A percentile compares a stretch with the other conserved stretches of the same genome.
Evolutionary conservation across 768 basidiomycete species (phyloP).

Genomic region (Rhodotorula babjevae): DNA sequence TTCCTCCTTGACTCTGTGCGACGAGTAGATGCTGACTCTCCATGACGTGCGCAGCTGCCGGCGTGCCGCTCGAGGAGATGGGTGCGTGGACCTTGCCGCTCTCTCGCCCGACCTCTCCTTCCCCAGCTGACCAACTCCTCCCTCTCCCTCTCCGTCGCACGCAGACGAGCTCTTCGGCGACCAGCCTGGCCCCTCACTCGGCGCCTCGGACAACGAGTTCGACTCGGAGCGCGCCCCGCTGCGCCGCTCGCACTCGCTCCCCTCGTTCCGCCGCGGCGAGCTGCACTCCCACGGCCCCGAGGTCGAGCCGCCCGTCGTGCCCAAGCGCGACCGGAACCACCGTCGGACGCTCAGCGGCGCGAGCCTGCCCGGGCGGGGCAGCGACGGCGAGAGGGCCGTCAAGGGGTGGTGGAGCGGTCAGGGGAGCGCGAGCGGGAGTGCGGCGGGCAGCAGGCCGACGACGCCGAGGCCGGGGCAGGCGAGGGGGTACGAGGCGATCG

Average conservation of each 20-base stretch:
- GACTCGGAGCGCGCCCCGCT: constrained; percentile 46
- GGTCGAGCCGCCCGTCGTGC: constrained; percentile 14
- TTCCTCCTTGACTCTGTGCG: not conserved
- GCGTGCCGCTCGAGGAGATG: constrained; percentile 47
- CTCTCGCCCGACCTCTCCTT: not conserved
- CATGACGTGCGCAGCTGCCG: constrained; percentile 24
- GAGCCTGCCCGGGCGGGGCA: constrained; percentile 18
- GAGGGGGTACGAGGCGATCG: constrained; percentile 23
- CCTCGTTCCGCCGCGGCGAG: constrained; percentile 46
- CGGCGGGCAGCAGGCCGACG: not conserved
- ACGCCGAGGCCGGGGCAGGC: not conserved
- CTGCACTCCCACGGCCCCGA: constrained; percentile 14
- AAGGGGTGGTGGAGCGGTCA: constrained; percentile 7
- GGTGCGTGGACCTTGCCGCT: constrained; percentile 3
- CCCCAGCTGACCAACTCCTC: not conserved
- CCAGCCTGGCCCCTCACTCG: constrained; percentile 2
- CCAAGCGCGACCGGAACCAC: constrained; percentile 55
- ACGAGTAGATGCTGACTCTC: constrained; percentile 4
- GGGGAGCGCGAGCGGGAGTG: not conserved
- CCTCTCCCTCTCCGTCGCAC: not conserved
- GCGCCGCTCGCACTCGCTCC: constrained; percentile 75
- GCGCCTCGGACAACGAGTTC: not conserved
- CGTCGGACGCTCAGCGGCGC: constrained; percentile 53
- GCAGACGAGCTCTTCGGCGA: constrained; percentile 39
- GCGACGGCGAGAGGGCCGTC: constrained; percentile 9